These are phyloP conservation scores for Macrophomina tecta DNA, from an alignment of 2,329 filamentous ascomycete genomes.

Conservation along the genomic window DNA sequence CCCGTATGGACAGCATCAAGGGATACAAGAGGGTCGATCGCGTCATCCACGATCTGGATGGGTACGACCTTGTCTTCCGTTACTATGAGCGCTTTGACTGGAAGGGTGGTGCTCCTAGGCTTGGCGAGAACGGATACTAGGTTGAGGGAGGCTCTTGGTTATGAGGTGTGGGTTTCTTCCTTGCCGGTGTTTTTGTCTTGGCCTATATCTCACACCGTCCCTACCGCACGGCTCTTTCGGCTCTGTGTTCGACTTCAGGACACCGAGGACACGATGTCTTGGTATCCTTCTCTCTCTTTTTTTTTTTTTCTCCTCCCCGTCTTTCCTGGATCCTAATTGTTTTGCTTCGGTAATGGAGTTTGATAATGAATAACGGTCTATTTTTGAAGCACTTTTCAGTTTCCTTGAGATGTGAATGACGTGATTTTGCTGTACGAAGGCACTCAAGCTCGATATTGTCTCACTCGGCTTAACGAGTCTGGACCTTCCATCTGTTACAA, in stretches of 20 bases:
- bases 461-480: no score
- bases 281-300: background rate
- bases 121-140: constrained; percentile 57
- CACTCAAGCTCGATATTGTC: no score
- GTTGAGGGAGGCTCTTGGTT: background rate
- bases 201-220: background rate
- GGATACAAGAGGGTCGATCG: constrained; percentile 91
- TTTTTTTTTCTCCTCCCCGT: background rate
- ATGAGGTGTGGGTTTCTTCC: no score
- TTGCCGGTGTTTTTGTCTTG: background rate
- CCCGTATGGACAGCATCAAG: constrained; percentile 74
- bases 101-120: constrained; percentile 67
- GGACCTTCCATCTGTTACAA: no score
- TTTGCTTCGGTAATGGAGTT: background rate
- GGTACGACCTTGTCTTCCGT: constrained; percentile 94
- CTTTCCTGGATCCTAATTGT: background rate
- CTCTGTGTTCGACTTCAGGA: background rate
- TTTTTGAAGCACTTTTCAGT: background rate
- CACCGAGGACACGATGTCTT: background rate
- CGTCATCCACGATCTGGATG: constrained; percentile 96
- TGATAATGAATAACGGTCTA: no score
- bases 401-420: background rate
- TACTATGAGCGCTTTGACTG: constrained; percentile 94
- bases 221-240: background rate
- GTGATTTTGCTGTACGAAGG: background rate